These are phyloP conservation scores for Talaromyces sp. DNA, from an alignment of 2,329 filamentous ascomycete genomes.

Conservation along the genomic window DNA sequence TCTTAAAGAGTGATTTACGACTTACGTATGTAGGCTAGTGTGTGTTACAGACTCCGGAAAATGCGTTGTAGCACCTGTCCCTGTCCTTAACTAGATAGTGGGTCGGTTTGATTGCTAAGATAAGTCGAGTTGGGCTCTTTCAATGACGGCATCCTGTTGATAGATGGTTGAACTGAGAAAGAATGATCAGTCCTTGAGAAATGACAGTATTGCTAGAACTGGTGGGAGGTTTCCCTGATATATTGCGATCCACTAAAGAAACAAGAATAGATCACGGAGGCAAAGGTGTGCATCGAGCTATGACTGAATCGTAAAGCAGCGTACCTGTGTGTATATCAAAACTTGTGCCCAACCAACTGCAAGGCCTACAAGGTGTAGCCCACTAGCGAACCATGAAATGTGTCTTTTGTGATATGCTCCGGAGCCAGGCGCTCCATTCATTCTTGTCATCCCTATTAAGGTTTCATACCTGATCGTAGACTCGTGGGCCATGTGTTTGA, in stretches of 20 bases:
- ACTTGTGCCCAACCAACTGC: slow-evolving; percentile 2
- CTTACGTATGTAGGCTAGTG: neutral
- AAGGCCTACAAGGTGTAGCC: neutral
- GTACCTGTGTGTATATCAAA: neutral
- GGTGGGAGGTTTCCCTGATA: neutral
- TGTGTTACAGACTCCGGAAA: slow-evolving; percentile 9
- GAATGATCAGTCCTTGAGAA: neutral
- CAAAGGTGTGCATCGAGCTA: neutral
- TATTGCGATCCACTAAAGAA: neutral
- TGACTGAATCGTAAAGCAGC: neutral
- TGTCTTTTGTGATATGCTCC: neutral
- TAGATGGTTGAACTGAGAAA: neutral
- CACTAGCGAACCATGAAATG: neutral
- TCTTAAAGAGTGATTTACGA: neutral
- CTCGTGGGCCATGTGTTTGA: neutral
- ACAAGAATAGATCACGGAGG: neutral
- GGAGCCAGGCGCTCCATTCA: neutral
- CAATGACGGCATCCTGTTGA: slow-evolving; percentile 10
- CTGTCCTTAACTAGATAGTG: neutral
- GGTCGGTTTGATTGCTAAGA: slow-evolving; percentile 2
- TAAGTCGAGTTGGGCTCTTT: slow-evolving; percentile 10
- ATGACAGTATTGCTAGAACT: neutral
- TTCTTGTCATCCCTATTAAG: slow-evolving; percentile 1
- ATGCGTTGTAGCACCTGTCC: slow-evolving; percentile 2
- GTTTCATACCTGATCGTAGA: neutral